Base-by-base conservation (phyloP, 139 green algal species). In the Medakamo hakoo region DNA sequence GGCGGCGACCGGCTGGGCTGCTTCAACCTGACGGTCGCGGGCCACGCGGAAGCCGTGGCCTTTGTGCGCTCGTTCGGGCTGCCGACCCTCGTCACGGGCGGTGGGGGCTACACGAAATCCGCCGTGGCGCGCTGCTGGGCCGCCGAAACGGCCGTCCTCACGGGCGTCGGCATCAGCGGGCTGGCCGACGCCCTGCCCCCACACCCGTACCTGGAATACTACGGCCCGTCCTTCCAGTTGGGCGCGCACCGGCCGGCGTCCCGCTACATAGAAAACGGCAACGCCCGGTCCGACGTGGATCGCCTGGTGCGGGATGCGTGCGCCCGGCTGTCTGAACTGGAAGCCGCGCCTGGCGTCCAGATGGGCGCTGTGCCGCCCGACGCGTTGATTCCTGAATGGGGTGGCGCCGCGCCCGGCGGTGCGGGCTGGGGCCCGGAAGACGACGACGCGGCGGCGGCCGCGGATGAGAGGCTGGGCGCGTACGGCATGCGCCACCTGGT, bases 31-130 rank as follows among this genome's bases (percentile, higher is more conserved):
- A 87, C 84, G 1, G 59, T 93, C 4, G 70, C 81, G n/a, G 87
- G 86, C n/a, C 86, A 94, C 63, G 83, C 80, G 0, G 85, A 95
- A 67, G 89, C 86, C 4, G 84, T 97, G 5, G 55, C 67, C 25
- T 95, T 91, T 72, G 86, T 98, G 78, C 92, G 92, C 71, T 71
- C 62, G 4, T 98, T 91, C 71, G 76, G 79, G 9, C 63, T 95
- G 30, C 92, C 92, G 3, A 83, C 94, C 73, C 80, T 97, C 22
- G 86, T 96, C 26, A 88, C 78, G 55, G 76, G 82, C 63, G 88
- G 90, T 19, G 92, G 92, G 3, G 92, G 92, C 16, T 98, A 98
- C 80, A 96, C 86, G 20, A 97, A 96, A 68, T 81, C 82, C 49
- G 97, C 95, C 65, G 92, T 98, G 57, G 87, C 91, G 18, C 74